Base-by-base conservation (phyloP, 2,329 filamentous ascomycete species). In the Fusarium sp. region DNA sequence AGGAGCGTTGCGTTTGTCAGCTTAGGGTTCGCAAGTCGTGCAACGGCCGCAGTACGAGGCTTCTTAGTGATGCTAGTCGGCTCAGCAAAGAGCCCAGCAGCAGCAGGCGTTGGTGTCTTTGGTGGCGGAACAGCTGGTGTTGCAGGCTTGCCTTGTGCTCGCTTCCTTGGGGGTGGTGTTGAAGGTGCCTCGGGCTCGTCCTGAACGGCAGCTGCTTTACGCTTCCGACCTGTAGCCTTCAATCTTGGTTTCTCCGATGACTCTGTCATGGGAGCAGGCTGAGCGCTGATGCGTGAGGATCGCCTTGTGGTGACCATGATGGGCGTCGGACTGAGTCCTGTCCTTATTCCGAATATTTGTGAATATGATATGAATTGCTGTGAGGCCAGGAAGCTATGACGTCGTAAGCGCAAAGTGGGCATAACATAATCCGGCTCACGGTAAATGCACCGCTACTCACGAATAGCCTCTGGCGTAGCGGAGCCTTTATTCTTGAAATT, bases 1-100 rank as follows among this genome's bases (percentile, higher is more conserved):
- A 93, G 82, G 15, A 95, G 85, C 3, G 89, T 87, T 3, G 92
- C 93, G 79, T 94, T 94, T 48, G 92, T 93, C 20, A 85, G 83
- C 73, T 88, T 88, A 0, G 92, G 90, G 72, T 91, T 86, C 20
- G 90, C 91, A 5, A 92, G 87, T 30, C 91, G 88, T 58, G 85
- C 82, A 41, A 88, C 82, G 4, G 82, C 82, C 20, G 81, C 80
- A 28, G 84, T 81, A 38, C 79, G 83, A 50, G 84, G 83, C 62
- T 84, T 87, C 48, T 79, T 80, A 20, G 77, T 78, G 36, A 75
- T 79, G 26, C 76, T 77, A 36, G 69, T 75, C 14, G 81, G 74
- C 45, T 78, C 68, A 48, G 81, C 80, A 15, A 86, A 84, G 56
- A 86, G 80, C 34, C 79, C 81, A 18, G 82, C 83, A 48, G 82